phyloP scores from a whole-genome alignment of 805 yeast species.

The Metschnikowia santaceciliae region DNA sequence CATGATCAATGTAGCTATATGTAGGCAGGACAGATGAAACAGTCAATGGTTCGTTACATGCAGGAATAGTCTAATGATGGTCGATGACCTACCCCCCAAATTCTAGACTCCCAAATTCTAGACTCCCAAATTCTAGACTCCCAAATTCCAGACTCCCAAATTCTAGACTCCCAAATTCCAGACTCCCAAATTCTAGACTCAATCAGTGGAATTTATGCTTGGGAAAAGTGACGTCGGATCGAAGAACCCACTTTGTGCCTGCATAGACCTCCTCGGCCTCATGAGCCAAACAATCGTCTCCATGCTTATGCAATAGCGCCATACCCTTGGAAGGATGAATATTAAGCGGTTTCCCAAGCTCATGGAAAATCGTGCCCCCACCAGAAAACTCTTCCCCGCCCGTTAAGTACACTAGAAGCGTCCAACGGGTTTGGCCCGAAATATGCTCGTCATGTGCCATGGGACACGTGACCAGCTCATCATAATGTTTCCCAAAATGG shows the following conservation, averaged over 20 bases:
- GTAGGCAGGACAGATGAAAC: no score
- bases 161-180: no score
- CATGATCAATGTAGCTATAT: no score
- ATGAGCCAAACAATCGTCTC: conserved; percentile 59
- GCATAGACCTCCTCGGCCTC: conserved; percentile 49
- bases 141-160: no score
- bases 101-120: no score
- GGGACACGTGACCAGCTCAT: conserved; percentile 46
- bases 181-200: no score
- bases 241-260: conserved; percentile 60
- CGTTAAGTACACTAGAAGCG: conserved; percentile 52
- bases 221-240: conserved; percentile 47
- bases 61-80: no score
- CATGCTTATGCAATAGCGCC: conserved; percentile 62
- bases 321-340: conserved; percentile 51
- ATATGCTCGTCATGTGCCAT: conserved; percentile 20
- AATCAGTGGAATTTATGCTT: neutral
- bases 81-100: no score
- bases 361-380: conserved; percentile 57
- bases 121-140: no score
- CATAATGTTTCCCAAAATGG: conserved; percentile 58
- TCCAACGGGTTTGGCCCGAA: conserved; percentile 52
- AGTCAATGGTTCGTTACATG: no score
- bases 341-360: conserved; percentile 23
- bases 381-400: conserved; percentile 55